Base-by-base conservation (phyloP, 306 rosid species). In the Trifolium pratense region DNA sequence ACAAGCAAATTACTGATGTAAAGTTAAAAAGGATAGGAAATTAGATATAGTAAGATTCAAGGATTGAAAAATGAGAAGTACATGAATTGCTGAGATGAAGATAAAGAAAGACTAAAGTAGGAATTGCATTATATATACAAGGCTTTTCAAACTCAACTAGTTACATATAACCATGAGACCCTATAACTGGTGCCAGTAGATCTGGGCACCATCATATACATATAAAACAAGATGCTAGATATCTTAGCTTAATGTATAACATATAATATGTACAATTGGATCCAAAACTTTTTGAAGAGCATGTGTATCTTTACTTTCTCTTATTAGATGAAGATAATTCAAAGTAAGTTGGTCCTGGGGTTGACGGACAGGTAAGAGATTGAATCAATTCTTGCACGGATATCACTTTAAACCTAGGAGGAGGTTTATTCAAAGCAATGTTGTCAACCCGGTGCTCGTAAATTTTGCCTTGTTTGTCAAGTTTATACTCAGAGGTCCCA, bases 391-490 rank as follows among this genome's bases (percentile, higher is more conserved):
- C 90, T 65, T 76, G 87, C 68, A 93, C 88, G 5, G 75, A 15
- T 37, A 89, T 75, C 45, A 87, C 90, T 61, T 80, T 78, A 71
- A 90, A 93, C 86, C 85, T 88, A 3, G 88, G 86, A 51, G 97
- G 91, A 51, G 97, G 91, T 26, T 91, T 81, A 72, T 83, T 89
- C 64, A 68, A 68, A 79, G 85, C 92, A 39, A 87, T 75, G 74
- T 89, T 93, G 75, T 93, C 92, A 31, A 90, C 86, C 12, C 87
- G 83, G 59, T 93, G 98, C 88, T 90, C 92, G 4, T 49, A 90
- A 39, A 93, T 89, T 83, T 93, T 93, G 56, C 98, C 98, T 79
- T 90, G 73, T 79, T 82, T 93, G 85, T 93, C 98, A 21, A 93
- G 89, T 75, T 93, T 93, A 84, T 93, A 93, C 67, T 70, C 88